A percentile compares a stretch with the other conserved stretches of the same genome.
Evolutionary conservation across 495 filamentous ascomycete species (phyloP).

Genomic region (Pseudomonodictys pantanalensis): DNA sequence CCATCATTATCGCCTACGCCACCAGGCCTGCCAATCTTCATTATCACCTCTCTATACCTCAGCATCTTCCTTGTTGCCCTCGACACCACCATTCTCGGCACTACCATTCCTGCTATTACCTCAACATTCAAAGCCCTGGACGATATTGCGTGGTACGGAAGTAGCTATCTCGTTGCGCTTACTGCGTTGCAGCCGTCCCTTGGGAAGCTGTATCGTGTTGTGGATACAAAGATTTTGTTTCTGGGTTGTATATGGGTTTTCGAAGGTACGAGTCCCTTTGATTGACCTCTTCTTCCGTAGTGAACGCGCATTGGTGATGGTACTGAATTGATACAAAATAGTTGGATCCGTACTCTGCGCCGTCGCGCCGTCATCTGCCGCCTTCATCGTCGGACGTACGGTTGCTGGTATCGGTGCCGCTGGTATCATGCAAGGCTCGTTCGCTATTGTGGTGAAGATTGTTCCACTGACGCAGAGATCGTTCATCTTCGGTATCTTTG

Average conservation of each 20-base stretch:
- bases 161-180: conserved; percentile 24
- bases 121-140: conserved; percentile 27
- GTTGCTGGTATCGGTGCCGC: conserved; percentile 78
- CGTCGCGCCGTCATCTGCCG: conserved; percentile 67
- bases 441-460: conserved; percentile 74
- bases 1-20: background rate
- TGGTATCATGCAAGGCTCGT: conserved; percentile 77
- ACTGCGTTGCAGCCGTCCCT: conserved; percentile 63
- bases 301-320: background rate
- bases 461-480: conserved; percentile 71
- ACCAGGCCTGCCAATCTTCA: conserved; percentile 12
- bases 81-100: conserved; percentile 27
- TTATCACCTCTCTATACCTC: conserved; percentile 36
- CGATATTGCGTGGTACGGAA: conserved; percentile 28
- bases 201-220: conserved; percentile 77
- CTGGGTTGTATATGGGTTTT: conserved; percentile 70
- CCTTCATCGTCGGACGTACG: conserved; percentile 79
- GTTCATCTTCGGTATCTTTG: conserved; percentile 67
- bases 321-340: conserved; percentile 11
- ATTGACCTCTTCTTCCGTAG: background rate
- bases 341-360: conserved; percentile 83
- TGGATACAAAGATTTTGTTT: conserved; percentile 65
- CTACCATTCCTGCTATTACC: conserved; percentile 27
- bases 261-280: conserved; percentile 46
- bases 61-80: conserved; percentile 22